These are phyloP conservation scores for Phialemonium atrogriseum DNA, from an alignment of 2,329 filamentous ascomycete genomes.

Conservation along the genomic window DNA sequence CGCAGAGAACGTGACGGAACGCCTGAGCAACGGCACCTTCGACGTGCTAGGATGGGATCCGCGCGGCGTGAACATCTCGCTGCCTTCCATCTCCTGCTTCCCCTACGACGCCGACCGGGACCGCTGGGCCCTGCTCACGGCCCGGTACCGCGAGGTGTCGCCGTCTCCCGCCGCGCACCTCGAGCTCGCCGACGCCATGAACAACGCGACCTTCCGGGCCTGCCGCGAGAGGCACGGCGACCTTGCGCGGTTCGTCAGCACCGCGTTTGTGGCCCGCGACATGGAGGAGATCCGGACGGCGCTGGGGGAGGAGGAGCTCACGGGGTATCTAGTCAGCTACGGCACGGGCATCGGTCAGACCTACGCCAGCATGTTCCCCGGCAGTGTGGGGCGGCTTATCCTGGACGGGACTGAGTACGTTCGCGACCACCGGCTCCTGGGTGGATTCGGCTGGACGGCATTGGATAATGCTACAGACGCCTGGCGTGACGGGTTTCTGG, in stretches of 20 bases:
- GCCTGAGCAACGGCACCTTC: slow-evolving; percentile 32
- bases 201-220: slow-evolving; percentile 32
- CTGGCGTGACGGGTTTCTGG: slow-evolving; percentile 41
- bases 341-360: slow-evolving; percentile 45
- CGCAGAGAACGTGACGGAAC: slow-evolving; percentile 27
- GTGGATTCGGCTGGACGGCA: slow-evolving; percentile 37
- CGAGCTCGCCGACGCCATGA: slow-evolving; percentile 34
- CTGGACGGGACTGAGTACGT: slow-evolving; percentile 41
- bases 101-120: slow-evolving; percentile 36
- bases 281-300: slow-evolving; percentile 38
- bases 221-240: slow-evolving; percentile 36
- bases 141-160: slow-evolving; percentile 29
- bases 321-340: slow-evolving; percentile 41
- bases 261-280: slow-evolving; percentile 38
- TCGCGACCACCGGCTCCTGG: slow-evolving; percentile 33
- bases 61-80: slow-evolving; percentile 40
- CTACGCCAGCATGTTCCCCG: slow-evolving; percentile 41
- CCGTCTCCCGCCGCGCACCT: slow-evolving; percentile 28
- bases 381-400: slow-evolving; percentile 37
- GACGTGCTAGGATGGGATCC: slow-evolving; percentile 47
- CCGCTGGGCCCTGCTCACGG: slow-evolving; percentile 32
- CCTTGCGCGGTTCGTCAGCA: slow-evolving; percentile 35
- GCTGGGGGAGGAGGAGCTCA: slow-evolving; percentile 36
- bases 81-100: slow-evolving; percentile 37
- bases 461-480: slow-evolving; percentile 41